Base-by-base conservation (phyloP, 1,284 basidiomycete genomes). In the Gomphus bonarii region DNA sequence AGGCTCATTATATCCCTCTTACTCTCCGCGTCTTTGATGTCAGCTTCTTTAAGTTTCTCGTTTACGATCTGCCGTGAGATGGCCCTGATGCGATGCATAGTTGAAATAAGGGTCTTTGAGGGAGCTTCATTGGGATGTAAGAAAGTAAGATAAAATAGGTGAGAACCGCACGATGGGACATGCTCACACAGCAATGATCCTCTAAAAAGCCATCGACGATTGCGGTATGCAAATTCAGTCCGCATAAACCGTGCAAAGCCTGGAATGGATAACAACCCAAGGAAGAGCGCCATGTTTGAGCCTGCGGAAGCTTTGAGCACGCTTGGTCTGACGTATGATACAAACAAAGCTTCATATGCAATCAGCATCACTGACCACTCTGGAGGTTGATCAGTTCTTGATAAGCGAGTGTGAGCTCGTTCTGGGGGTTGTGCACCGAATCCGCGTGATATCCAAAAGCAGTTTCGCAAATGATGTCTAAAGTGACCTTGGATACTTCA, bases 1-100 rank as follows among this genome's bases (percentile, higher is more conserved):
- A 78, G 62, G 50, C 70, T 73, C 76, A 78, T 78, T 47, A 79
- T 75, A 64, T 79, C 76, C 55, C 72, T 70, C 63, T 76, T 77
- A 3, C 70, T 67, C n/a, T 68, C 66, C 4, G 64, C 70, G 50
- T 78, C 75, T 12, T 69, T 61, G 63, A 16, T 64, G 16, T 56
- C 50, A 7, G 69, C 64, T 25, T 76, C 75, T 7, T 61, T 58
- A 59, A 74, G 68, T 62, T 73, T 75, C 59, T 75, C 70, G 18
- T 63, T 61, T 6, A 78, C 67, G 63, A 79, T 77, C 20, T 58
- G 38, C 1, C 63, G 61, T 1, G 76, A 75, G 9, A 78, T 68
- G 10, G 61, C 50, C 51, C 72, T 71, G 60, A 78, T 77, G 30
- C 66, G 64, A 58, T 73, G 66, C 72, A 75, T 73, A 0, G 72